Evolutionary conservation across 352 stramenopile genomes (phyloP).

Genomic region (Globisporangium acanthophoron): DNA sequence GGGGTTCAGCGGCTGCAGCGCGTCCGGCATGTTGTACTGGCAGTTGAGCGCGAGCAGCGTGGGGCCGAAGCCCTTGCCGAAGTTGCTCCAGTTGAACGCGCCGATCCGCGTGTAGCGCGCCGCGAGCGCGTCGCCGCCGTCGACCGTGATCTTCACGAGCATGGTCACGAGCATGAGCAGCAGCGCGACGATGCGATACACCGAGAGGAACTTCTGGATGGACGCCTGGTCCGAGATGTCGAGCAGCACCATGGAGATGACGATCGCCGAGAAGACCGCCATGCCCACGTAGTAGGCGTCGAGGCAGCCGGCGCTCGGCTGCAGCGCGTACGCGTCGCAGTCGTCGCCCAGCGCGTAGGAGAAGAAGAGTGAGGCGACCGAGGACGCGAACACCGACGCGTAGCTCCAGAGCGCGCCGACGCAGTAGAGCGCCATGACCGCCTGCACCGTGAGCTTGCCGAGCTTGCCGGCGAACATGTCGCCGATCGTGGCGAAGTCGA

Average conservation of each 20-base stretch:
- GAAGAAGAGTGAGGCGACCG: slow-evolving; percentile 75
- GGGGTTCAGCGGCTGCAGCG: slow-evolving; percentile 67
- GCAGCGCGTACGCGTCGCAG: slow-evolving; percentile 63
- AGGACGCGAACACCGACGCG: slow-evolving; percentile 84
- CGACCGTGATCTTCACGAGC: slow-evolving; percentile 57
- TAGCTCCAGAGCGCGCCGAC: slow-evolving; percentile 81
- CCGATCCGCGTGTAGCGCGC: slow-evolving; percentile 42
- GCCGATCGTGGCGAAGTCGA: slow-evolving; percentile 77
- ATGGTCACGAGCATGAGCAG: slow-evolving; percentile 76
- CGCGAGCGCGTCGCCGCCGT: slow-evolving; percentile 37
- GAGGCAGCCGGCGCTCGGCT: slow-evolving; percentile 41
- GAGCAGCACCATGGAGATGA: slow-evolving; percentile 79
- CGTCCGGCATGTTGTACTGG: slow-evolving; percentile 86
- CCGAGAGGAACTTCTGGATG: slow-evolving; percentile 80
- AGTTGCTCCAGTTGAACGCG: slow-evolving; percentile 73
- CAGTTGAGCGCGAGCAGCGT: slow-evolving; percentile 84
- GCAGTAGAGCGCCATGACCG: slow-evolving; percentile 71
- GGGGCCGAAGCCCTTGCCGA: slow-evolving; percentile 75
- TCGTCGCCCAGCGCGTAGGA: slow-evolving; percentile 52
- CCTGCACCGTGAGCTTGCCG: slow-evolving; percentile 59
- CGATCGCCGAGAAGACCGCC: slow-evolving; percentile 65
- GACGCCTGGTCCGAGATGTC: slow-evolving; percentile 78
- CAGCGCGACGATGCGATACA: slow-evolving; percentile 76
- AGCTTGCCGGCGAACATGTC: slow-evolving; percentile 79
- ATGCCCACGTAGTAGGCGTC: slow-evolving; percentile 75